A percentile compares a stretch with the other conserved stretches of the same genome.
Evolutionary conservation across 768 basidiomycete species (phyloP).

Genomic region (Nidularia sp.): DNA sequence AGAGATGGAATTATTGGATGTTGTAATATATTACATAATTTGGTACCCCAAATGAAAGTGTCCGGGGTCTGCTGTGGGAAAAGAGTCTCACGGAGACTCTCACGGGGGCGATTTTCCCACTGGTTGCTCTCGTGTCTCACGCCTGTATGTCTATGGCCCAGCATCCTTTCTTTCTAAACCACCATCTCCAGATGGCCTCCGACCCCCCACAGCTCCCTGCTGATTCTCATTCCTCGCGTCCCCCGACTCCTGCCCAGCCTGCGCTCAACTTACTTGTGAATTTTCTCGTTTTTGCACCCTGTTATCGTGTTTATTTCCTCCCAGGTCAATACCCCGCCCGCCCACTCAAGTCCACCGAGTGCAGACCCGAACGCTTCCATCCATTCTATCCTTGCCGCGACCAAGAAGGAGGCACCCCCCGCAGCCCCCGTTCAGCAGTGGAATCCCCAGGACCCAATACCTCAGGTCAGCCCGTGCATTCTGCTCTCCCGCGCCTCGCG

Average conservation of each 20-base stretch:
- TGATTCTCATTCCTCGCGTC: conserved; percentile 14
- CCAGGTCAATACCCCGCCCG: conserved; percentile 12
- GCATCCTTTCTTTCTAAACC: conserved; percentile 42
- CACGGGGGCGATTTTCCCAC: not conserved
- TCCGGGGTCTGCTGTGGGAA: not conserved
- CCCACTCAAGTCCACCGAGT: conserved; percentile 18
- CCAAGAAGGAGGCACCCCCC: conserved; percentile 24
- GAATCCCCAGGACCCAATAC: too few relatives aligned
- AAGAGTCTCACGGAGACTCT: not conserved
- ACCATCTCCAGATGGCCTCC: conserved; percentile 38
- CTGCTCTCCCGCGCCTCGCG: conserved; percentile 4
- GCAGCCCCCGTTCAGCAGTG: too few relatives aligned
- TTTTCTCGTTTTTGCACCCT: conserved; percentile 10
- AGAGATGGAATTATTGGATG: too few relatives aligned
- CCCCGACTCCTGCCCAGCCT: conserved; percentile 17
- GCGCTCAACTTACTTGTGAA: conserved; percentile 12
- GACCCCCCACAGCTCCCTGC: conserved; percentile 15
- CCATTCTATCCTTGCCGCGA: conserved; percentile 45
- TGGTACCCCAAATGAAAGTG: not conserved
- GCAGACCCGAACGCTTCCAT: conserved; percentile 43
- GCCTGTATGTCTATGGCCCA: conserved; percentile 40
- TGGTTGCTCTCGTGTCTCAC: conserved; percentile 35
- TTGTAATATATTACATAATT: not conserved
- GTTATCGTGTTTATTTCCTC: conserved; percentile 23
- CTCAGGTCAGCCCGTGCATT: conserved; percentile 30